Evolutionary conservation across 371 early-diverging fungal genomes (phyloP).

Genomic region (Lichtheimia ornata): DNA sequence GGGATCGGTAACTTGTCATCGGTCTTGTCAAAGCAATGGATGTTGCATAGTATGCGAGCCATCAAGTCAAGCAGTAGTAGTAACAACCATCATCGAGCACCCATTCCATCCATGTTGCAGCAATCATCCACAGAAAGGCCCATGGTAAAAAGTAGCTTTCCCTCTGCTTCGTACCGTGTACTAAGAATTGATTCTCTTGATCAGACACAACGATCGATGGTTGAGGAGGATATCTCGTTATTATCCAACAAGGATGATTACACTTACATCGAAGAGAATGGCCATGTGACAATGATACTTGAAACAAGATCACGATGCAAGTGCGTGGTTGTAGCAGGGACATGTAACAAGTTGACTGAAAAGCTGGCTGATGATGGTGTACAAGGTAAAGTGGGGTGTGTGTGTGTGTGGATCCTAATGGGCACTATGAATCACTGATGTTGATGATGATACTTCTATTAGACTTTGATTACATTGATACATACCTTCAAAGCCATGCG

Average conservation of each 20-base stretch:
- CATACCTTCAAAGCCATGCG: slow-evolving; percentile 54
- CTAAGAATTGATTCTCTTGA: neutral
- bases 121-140: neutral
- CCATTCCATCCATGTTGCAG: neutral
- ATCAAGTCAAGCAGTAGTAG: too few species aligned
- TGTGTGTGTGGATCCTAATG: too few species aligned
- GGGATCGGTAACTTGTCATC: slow-evolving; percentile 3
- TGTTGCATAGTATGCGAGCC: too few species aligned
- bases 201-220: neutral
- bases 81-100: neutral
- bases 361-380: slow-evolving; percentile 61
- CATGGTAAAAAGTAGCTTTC: neutral
- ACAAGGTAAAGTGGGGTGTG: slow-evolving; percentile 54
- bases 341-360: slow-evolving; percentile 52
- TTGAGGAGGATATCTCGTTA: neutral
- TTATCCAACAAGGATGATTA: neutral
- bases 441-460: neutral
- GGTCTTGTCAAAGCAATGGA: slow-evolving; percentile 1
- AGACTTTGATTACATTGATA: slow-evolving; percentile 68
- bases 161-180: neutral
- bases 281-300: slow-evolving; percentile 19
- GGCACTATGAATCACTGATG: neutral
- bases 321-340: slow-evolving; percentile 61
- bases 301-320: slow-evolving; percentile 31
- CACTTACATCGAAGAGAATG: neutral